Base-by-base conservation (phyloP, 352 stramenopile species). In the Phytophthora boehmeriae region DNA sequence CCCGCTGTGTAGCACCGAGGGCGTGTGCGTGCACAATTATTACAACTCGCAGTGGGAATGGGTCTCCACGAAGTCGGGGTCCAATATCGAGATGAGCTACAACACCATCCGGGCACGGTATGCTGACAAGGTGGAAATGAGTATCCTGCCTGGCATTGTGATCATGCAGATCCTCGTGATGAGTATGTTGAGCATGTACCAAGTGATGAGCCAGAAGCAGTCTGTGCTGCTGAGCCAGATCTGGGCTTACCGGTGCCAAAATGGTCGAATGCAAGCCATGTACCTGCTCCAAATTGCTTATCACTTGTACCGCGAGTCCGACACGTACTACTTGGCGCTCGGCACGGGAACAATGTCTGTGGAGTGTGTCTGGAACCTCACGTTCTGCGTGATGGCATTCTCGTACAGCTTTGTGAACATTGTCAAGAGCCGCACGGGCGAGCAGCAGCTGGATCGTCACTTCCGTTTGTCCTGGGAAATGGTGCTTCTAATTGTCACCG, bases 231-330 rank as follows among this genome's bases (percentile, higher is more conserved):
- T 76, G 16, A 74, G 59, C 10, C 68, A 76, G 53, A 76, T 76
- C 47, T 76, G 68, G 68, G 68, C 68, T 23, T 76, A 76, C 22
- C 59, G 60, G 11, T 76, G 68, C 46, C 68, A 76, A 52, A 76
- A 63, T 52, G 68, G 68, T 35, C 68, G 63, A 17, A 70, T 71
- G 59, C 64, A 76, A 55, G 52, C 67, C 30, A 69, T 71, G 64
- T 76, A 76, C 42, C 43, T 74, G 45, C 48, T 63, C 8, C 68
- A 76, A 46, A 68, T 76, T 35, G 62, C 64, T 5, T 76, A 76
- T 20, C 68, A 76, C 54, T 51, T 76, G 49, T 71, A 71, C 32
- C 52, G 54, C 14, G 58, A 71, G 19, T 76, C 68, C 4, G 64
- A 73, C 36, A 60, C 62, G 11, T 76, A 76, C 43, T 71, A 71